Percentiles rank a stretch among this genome's conserved stretches.
These are phyloP conservation scores for Agaricus subrufescens DNA, from an alignment of 768 basidiomycete species.

Conservation along the genomic window DNA sequence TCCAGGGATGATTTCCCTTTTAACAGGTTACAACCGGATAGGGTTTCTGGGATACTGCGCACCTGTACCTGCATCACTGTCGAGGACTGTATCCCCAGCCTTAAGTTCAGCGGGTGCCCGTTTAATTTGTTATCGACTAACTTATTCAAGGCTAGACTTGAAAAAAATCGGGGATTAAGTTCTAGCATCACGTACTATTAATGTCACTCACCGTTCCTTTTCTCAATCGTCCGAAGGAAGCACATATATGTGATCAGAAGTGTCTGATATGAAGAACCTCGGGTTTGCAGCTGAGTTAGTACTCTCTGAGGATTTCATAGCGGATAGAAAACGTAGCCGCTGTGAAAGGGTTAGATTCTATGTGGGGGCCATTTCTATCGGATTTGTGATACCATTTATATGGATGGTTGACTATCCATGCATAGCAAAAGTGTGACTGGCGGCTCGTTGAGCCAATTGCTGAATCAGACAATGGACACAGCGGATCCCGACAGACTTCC, in stretches of 20 bases:
- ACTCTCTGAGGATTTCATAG: no score
- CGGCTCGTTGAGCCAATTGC: no score
- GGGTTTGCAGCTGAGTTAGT: no score
- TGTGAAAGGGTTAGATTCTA: no score
- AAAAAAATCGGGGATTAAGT: background rate
- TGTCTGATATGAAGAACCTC: conserved; percentile 1
- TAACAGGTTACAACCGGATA: background rate
- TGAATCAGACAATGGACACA: no score
- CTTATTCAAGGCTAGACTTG: background rate
- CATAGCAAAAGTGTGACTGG: no score
- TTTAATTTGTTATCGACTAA: conserved; percentile 5
- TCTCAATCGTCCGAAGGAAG: conserved; percentile 6
- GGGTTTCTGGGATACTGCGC: background rate
- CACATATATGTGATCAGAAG: background rate
- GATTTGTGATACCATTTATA: no score
- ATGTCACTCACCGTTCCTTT: background rate
- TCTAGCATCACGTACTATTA: background rate
- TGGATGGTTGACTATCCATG: no score
- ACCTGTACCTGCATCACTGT: conserved; percentile 12
- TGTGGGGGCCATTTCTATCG: no score
- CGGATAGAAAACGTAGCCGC: no score
- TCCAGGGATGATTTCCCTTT: background rate
- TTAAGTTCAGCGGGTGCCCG: conserved; percentile 9
- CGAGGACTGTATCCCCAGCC: conserved; percentile 6
- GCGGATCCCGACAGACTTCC: no score